These are phyloP conservation scores for Protomyces pachydermus DNA, from an alignment of 1,139 yeast genomes.

Conservation along the genomic window DNA sequence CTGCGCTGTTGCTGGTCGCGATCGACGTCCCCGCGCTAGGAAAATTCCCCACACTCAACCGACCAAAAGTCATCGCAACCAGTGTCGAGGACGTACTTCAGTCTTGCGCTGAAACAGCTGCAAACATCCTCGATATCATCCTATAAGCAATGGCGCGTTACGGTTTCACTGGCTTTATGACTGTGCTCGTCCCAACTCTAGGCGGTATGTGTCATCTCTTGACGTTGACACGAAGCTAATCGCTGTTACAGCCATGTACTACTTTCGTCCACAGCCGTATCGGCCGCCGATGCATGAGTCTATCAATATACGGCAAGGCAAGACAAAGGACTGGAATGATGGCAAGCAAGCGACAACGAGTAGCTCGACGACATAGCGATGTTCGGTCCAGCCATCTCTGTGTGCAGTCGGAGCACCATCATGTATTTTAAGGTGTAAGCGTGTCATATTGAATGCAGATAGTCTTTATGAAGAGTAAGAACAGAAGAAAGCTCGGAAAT, in stretches of 20 bases:
- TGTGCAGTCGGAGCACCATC: no score
- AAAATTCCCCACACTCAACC: no score
- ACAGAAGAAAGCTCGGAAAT: not conserved
- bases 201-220: not conserved
- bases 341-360: not conserved
- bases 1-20: no score
- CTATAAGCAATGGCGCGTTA: not conserved
- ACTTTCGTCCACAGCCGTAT: not conserved
- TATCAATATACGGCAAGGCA: not conserved
- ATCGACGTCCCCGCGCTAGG: no score
- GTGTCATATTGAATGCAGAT: not conserved
- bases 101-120: no score
- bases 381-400: no score
- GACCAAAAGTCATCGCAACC: no score
- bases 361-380: not conserved
- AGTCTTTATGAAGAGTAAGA: not conserved
- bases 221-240: not conserved
- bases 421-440: no score
- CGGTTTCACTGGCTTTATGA: not conserved
- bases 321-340: not conserved
- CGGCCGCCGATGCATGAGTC: conserved; percentile 1
- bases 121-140: no score
- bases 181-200: not conserved
- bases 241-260: not conserved
- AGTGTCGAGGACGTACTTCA: no score